Evolutionary conservation across 129 eudicot species (phyloP).

Genomic region (Helianthus annuus): HanXRQr2.0-SUNRISE NC_035441.2:188900715-188901214

Average conservation of each 20-base stretch:
- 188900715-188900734: neutral
- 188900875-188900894: neutral
- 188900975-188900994: neutral
- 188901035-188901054: neutral
- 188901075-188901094: neutral
- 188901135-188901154: neutral
- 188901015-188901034: neutral
- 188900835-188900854: neutral
- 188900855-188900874: neutral
- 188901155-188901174: neutral
- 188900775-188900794: neutral
- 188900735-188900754: neutral
- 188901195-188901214: neutral
- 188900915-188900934: neutral
- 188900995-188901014: neutral
- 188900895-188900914: neutral
- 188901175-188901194: neutral
- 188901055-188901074: neutral
- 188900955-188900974: neutral
- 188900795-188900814: neutral
- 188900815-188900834: neutral
- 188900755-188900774: slow-evolving; percentile 16
- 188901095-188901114: slow-evolving; percentile 6
- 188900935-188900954: neutral
- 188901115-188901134: neutral